Evolutionary conservation across 306 rosid species (phyloP).

Genomic region (Vigna reflexopilosa): DNA sequence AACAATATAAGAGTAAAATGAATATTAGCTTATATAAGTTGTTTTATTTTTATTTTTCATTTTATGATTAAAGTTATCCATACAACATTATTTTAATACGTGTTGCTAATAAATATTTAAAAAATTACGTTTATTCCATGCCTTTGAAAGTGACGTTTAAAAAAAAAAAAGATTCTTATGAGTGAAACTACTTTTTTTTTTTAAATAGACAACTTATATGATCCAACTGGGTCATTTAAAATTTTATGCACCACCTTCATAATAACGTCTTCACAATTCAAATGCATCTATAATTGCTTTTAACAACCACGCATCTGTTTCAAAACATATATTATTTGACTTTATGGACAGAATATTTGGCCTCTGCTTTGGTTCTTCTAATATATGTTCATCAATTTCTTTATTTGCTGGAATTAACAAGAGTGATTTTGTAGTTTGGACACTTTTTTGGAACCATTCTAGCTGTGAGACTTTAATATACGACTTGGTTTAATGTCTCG

Average conservation of each 20-base stretch:
- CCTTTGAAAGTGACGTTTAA: constrained; percentile 21
- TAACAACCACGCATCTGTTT: neutral
- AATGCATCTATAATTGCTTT: constrained; percentile 40
- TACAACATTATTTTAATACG: neutral
- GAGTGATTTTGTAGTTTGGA: neutral
- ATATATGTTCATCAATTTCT: neutral
- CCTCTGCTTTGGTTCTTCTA: neutral
- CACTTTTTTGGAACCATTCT: neutral
- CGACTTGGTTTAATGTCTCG: too few relatives aligned
- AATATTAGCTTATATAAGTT: too few relatives aligned
- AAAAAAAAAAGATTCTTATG: neutral
- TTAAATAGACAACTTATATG: too few relatives aligned
- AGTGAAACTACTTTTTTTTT: too few relatives aligned
- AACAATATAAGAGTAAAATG: too few relatives aligned
- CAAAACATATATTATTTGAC: neutral
- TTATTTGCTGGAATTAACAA: neutral
- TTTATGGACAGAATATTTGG: neutral
- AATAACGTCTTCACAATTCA: too few relatives aligned
- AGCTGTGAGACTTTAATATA: neutral
- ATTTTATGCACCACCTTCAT: too few relatives aligned
- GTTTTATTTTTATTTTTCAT: neutral
- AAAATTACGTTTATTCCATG: neutral
- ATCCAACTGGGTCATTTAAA: too few relatives aligned
- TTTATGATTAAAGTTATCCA: neutral
- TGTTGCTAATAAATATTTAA: neutral